phyloP scores from a whole-genome alignment of 192 early-diverging fungal species.

The Backusella sp. region DNA sequence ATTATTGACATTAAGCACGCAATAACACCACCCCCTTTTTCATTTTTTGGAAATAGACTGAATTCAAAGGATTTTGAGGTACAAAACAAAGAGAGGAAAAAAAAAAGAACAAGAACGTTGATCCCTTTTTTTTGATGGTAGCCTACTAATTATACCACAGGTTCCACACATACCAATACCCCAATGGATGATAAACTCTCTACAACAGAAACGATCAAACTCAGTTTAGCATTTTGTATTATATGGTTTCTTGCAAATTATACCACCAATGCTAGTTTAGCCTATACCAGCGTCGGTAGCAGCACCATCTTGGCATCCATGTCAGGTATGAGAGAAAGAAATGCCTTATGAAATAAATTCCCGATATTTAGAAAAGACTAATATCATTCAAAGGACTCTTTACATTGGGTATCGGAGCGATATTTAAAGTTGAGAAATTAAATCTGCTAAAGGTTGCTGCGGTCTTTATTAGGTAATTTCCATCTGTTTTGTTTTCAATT shows the following conservation, averaged over 20 bases:
- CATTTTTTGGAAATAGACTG: not conserved
- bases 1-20: not conserved
- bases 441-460: slow-evolving; percentile 53
- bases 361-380: not conserved
- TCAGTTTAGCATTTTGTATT: slow-evolving; percentile 72
- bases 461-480: slow-evolving; percentile 54
- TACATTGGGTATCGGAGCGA: slow-evolving; percentile 68
- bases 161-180: not conserved
- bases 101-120: not conserved
- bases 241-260: slow-evolving; percentile 82
- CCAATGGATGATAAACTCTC: slow-evolving; percentile 13
- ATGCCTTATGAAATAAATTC: not conserved
- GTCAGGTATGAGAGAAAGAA: slow-evolving; percentile 42
- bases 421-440: slow-evolving; percentile 60
- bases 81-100: not conserved
- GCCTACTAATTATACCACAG: not conserved
- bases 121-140: not conserved
- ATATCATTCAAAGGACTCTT: slow-evolving; percentile 51
- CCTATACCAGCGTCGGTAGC: slow-evolving; percentile 74
- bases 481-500: not conserved
- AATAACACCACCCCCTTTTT: not conserved
- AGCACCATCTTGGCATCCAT: slow-evolving; percentile 75
- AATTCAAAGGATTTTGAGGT: slow-evolving; percentile 2
- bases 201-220: slow-evolving; percentile 48
- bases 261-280: slow-evolving; percentile 69